These are phyloP conservation scores for Hanseniaspora sp. DNA, from an alignment of 1,139 yeast species.

Conservation along the genomic window DNA sequence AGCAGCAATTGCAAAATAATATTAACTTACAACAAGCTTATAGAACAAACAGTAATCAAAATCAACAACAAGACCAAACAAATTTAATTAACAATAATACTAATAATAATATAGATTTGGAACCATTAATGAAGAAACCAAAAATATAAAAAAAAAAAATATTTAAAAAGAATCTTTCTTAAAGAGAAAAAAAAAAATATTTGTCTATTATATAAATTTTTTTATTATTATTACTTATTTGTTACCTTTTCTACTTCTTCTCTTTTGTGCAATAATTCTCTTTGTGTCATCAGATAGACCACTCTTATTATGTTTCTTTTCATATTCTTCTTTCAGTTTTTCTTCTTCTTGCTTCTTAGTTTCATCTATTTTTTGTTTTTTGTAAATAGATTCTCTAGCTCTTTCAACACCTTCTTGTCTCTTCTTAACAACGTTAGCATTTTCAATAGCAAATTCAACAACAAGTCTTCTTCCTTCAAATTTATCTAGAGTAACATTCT, in stretches of 20 bases:
- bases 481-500: slow-evolving; percentile 43
- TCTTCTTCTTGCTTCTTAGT: slow-evolving; percentile 24
- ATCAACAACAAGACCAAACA: background rate
- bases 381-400: slow-evolving; percentile 31
- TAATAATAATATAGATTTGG: background rate
- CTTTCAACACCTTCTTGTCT: slow-evolving; percentile 58
- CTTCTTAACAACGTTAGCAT: slow-evolving; percentile 84
- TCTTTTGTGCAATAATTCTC: slow-evolving; percentile 54
- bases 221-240: slow-evolving; percentile 25
- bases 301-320: slow-evolving; percentile 29
- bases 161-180: background rate
- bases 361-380: slow-evolving; percentile 18
- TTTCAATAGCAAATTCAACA: slow-evolving; percentile 92
- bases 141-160: background rate
- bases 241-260: slow-evolving; percentile 47
- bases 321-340: slow-evolving; percentile 19
- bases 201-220: background rate
- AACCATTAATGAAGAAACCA: background rate
- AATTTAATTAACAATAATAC: background rate
- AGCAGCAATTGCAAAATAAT: slow-evolving; percentile 14
- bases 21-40: slow-evolving; percentile 2
- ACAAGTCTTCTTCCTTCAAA: slow-evolving; percentile 59
- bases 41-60: background rate
- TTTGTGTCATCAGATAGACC: slow-evolving; percentile 46
- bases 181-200: background rate